phyloP scores from a whole-genome alignment of 176 grass and related monocot genomes.

The Eragrostis curvula region DNA sequence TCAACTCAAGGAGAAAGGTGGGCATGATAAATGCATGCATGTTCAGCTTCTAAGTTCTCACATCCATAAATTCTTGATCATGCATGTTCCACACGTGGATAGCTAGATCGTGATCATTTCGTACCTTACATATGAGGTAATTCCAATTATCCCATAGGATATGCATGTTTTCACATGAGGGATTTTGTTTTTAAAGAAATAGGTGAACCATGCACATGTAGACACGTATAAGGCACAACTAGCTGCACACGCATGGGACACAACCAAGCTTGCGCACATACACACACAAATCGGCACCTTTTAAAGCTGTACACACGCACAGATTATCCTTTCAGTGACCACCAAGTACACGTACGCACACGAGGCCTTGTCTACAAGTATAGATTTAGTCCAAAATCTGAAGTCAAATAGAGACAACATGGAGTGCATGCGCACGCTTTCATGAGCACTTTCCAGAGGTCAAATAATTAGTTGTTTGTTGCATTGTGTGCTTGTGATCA shows the following conservation, averaged over 20 bases:
- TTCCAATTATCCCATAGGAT: neutral
- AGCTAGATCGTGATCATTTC: neutral
- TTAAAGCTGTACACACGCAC: slow-evolving; percentile 11
- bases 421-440: slow-evolving; percentile 29
- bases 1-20: neutral
- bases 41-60: too few relatives aligned
- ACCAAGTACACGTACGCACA: slow-evolving; percentile 11
- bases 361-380: slow-evolving; percentile 19
- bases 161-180: neutral
- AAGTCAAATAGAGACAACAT: slow-evolving; percentile 38
- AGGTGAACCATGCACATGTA: slow-evolving; percentile 1
- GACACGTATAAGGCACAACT: neutral
- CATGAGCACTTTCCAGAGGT: slow-evolving; percentile 11
- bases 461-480: slow-evolving; percentile 9
- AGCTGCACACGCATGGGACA: neutral
- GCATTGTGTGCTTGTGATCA: slow-evolving; percentile 12
- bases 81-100: neutral
- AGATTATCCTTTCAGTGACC: neutral
- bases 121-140: neutral
- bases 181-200: neutral
- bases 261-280: neutral
- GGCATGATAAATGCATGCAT: too few relatives aligned
- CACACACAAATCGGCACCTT: neutral
- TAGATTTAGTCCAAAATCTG: slow-evolving; percentile 22
- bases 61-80: neutral